These are phyloP conservation scores for Carex pumila DNA, from an alignment of 176 grass and related monocot genomes.

Conservation along the genomic window DNA sequence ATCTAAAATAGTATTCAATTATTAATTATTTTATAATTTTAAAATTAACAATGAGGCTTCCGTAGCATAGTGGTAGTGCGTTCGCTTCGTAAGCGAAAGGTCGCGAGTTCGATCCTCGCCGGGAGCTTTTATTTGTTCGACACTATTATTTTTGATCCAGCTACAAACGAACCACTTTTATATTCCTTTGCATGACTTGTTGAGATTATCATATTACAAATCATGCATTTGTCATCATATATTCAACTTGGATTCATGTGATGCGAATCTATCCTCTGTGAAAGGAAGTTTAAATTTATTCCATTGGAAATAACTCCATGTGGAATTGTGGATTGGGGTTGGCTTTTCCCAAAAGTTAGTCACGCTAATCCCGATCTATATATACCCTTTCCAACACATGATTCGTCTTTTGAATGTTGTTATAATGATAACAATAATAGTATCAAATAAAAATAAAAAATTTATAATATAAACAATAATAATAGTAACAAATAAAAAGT, in stretches of 20 bases:
- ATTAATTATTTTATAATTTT: too few species aligned
- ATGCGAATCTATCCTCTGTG: not conserved
- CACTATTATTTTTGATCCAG: not conserved
- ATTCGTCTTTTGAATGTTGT: not conserved
- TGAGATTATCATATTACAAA: not conserved
- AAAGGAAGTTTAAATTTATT: not conserved
- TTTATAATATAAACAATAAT: too few species aligned
- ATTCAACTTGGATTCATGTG: not conserved
- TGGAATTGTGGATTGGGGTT: not conserved
- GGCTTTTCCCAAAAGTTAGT: not conserved
- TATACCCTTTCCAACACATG: constrained; percentile 8
- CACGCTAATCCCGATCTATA: not conserved
- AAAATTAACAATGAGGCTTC: not conserved
- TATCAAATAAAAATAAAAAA: too few species aligned
- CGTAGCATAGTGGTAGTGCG: constrained; percentile 96
- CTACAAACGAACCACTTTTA: not conserved
- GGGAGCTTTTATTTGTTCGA: constrained; percentile 32
- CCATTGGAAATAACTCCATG: not conserved
- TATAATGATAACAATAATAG: too few species aligned
- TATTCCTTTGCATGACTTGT: not conserved
- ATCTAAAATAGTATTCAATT: too few species aligned
- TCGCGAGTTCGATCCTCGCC: constrained; percentile 95
- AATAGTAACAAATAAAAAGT: not conserved
- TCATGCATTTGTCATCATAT: not conserved
- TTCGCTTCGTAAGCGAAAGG: constrained; percentile 99